Conservation (phyloP, 345 rosid genomes). For the Boechera retrofracta region DNA sequence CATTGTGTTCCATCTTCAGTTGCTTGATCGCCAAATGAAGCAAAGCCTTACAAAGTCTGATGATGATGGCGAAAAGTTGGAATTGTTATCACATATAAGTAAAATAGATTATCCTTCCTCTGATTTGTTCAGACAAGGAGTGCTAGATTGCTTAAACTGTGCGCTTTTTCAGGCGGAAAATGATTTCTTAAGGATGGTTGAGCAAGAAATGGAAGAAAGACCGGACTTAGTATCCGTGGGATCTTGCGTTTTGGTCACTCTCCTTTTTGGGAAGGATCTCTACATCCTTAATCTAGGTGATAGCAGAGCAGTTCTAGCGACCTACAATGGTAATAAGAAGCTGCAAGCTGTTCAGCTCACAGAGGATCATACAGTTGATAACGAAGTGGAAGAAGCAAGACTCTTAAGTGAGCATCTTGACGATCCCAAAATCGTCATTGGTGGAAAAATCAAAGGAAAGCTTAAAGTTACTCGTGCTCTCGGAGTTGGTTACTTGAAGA, state of each 20-base stretch:
- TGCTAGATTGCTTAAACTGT: constrained; percentile 75
- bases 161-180: constrained; percentile 84
- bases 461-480: constrained; percentile 93
- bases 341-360: constrained; percentile 87
- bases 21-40: constrained; percentile 65
- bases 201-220: constrained; percentile 98
- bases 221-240: constrained; percentile 97
- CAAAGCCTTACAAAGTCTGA: constrained; percentile 44
- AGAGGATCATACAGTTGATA: constrained; percentile 87
- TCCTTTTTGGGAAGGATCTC: constrained; percentile 77
- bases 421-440: constrained; percentile 68
- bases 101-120: constrained; percentile 42
- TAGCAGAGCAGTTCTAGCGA: constrained; percentile 92
- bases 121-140: constrained; percentile 64
- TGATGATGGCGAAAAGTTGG: constrained; percentile 41
- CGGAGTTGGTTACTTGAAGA: constrained; percentile 95
- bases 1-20: constrained; percentile 59
- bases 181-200: constrained; percentile 90
- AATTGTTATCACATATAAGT: constrained; percentile 41
- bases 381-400: constrained; percentile 70
- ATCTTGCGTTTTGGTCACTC: constrained; percentile 85
- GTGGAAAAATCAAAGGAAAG: constrained; percentile 92
- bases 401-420: constrained; percentile 79
- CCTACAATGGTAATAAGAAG: constrained; percentile 50
- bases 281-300: constrained; percentile 88